phyloP scores from a whole-genome alignment of 371 early-diverging fungal genomes.

The Mortierella sp. region DNA sequence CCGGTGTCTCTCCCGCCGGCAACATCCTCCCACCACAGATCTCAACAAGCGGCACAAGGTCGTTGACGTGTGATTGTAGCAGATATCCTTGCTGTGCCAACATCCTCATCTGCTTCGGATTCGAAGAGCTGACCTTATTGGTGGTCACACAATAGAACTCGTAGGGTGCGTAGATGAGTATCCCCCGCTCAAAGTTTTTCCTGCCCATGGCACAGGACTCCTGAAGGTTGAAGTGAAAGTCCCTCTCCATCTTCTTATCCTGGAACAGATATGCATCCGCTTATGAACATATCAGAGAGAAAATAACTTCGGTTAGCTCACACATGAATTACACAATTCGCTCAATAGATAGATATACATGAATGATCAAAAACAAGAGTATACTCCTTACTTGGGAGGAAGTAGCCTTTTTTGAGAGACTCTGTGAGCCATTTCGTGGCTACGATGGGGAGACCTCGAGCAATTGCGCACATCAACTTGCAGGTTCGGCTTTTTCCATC shows the following conservation, averaged over 20 bases:
- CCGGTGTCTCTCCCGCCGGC: not conserved
- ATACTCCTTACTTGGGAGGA: slow-evolving; percentile 25
- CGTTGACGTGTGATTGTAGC: not conserved
- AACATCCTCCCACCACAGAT: not conserved
- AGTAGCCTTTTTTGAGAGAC: not conserved
- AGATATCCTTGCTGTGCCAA: not conserved
- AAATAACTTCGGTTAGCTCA: not conserved
- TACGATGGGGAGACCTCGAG: slow-evolving; percentile 26
- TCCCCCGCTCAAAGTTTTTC: not conserved
- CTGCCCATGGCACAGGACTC: slow-evolving; percentile 7
- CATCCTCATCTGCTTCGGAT: not conserved
- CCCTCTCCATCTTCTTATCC: slow-evolving; percentile 8
- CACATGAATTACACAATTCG: not conserved
- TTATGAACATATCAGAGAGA: not conserved
- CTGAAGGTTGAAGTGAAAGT: slow-evolving; percentile 6
- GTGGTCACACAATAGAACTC: slow-evolving; percentile 19
- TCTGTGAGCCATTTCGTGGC: slow-evolving; percentile 18
- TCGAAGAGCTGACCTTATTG: not conserved
- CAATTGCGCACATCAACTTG: slow-evolving; percentile 38
- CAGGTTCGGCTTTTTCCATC: not conserved
- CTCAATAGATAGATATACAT: not conserved
- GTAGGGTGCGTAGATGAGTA: slow-evolving; percentile 1
- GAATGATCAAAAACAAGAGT: not conserved
- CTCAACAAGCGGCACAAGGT: not conserved
- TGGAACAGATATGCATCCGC: slow-evolving; percentile 13